These are phyloP conservation scores for Scheffersomyces spartinae DNA, from an alignment of 805 yeast genomes.

Conservation along the genomic window DNA sequence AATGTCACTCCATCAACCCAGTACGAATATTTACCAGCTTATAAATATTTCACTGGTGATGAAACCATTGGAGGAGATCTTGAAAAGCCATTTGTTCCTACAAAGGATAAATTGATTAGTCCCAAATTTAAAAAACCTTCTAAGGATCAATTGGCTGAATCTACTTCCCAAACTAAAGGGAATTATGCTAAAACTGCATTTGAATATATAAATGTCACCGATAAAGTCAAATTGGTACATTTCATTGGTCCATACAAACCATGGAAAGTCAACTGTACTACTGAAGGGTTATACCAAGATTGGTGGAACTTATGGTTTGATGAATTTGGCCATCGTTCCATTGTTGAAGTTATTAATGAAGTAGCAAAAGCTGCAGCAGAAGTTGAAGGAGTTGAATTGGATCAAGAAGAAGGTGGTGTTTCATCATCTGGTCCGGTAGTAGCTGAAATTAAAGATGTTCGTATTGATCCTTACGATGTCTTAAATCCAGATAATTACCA, in stretches of 20 bases:
- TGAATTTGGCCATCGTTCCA: constrained; percentile 14
- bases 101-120: too few relatives aligned
- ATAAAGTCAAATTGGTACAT: constrained; percentile 43
- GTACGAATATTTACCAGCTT: constrained; percentile 69
- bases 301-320: constrained; percentile 32
- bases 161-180: constrained; percentile 1
- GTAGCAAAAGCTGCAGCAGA: constrained; percentile 2
- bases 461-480: constrained; percentile 11
- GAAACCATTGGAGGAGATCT: too few relatives aligned
- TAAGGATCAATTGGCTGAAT: too few relatives aligned
- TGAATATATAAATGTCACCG: constrained; percentile 4
- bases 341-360: constrained; percentile 12
- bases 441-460: not conserved
- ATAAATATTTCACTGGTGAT: constrained; percentile 34
- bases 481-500: constrained; percentile 21
- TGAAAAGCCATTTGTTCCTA: too few relatives aligned
- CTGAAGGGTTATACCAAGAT: constrained; percentile 6
- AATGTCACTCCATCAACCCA: constrained; percentile 63
- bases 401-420: not conserved
- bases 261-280: constrained; percentile 23
- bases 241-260: constrained; percentile 59
- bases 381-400: constrained; percentile 1
- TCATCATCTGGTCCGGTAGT: not conserved
- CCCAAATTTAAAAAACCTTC: too few relatives aligned
- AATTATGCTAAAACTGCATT: constrained; percentile 12